Conservation (phyloP, 2,329 filamentous ascomycete genomes). For the Xylaria sp. region DNA sequence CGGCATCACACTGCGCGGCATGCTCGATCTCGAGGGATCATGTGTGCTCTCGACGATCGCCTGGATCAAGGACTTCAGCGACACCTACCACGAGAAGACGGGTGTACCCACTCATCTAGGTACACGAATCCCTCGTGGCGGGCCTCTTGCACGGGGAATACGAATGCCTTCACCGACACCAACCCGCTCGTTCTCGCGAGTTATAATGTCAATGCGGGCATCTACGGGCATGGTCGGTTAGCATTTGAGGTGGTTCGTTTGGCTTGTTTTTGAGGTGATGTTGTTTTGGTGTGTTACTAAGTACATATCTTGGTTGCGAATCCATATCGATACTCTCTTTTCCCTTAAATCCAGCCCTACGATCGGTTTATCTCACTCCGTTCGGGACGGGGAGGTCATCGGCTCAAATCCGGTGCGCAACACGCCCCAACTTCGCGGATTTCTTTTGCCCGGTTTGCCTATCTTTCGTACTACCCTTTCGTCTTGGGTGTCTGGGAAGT, state of each 20-base stretch:
- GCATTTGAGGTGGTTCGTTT: too few species aligned
- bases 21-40: slow-evolving; percentile 50
- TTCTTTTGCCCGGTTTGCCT: neutral
- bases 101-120: slow-evolving; percentile 49
- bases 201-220: slow-evolving; percentile 38
- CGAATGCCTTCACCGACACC: slow-evolving; percentile 39
- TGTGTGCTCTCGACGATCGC: slow-evolving; percentile 45
- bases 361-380: slow-evolving; percentile 10
- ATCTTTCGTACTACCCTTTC: neutral
- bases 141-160: slow-evolving; percentile 47
- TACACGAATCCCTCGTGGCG: slow-evolving; percentile 51
- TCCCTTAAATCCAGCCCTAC: neutral
- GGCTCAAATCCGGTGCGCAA: slow-evolving; percentile 17
- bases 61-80: slow-evolving; percentile 50
- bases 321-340: neutral
- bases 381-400: slow-evolving; percentile 17
- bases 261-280: too few species aligned
- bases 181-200: slow-evolving; percentile 46
- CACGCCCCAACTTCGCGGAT: neutral
- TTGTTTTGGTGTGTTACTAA: too few species aligned
- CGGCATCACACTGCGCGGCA: slow-evolving; percentile 50
- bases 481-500: neutral
- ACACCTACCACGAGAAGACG: slow-evolving; percentile 43
- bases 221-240: too few species aligned
- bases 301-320: too few species aligned